Evolutionary conservation across 1,139 yeast genomes (phyloP).

Genomic region (Scheffersomyces segobiensis): DNA sequence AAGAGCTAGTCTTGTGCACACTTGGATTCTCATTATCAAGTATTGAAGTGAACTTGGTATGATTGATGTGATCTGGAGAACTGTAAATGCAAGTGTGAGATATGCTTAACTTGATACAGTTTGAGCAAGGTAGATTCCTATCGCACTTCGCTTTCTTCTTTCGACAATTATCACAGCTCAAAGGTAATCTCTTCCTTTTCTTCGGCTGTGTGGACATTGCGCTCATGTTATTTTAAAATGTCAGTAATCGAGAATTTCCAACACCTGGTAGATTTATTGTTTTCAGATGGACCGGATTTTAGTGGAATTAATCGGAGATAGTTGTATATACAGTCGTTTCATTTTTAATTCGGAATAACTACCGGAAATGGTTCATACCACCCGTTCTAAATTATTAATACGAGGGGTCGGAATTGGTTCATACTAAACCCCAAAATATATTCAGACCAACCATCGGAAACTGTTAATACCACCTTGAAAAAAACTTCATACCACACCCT

Average conservation of each 20-base stretch:
- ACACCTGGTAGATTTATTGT: background rate
- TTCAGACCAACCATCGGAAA: too few species aligned
- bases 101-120: constrained; percentile 12
- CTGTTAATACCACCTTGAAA: too few species aligned
- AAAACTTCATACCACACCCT: too few species aligned
- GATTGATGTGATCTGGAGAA: constrained; percentile 12
- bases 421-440: too few species aligned
- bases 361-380: too few species aligned
- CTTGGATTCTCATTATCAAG: background rate
- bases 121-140: constrained; percentile 11
- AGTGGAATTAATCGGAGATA: background rate
- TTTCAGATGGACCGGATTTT: background rate
- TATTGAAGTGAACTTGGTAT: constrained; percentile 2
- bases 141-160: constrained; percentile 15
- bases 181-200: constrained; percentile 19
- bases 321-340: background rate
- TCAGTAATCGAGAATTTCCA: background rate
- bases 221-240: background rate
- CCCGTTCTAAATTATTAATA: too few species aligned
- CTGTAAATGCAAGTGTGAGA: constrained; percentile 13
- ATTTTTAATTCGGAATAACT: too few species aligned
- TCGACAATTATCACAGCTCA: constrained; percentile 23
- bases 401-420: too few species aligned
- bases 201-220: constrained; percentile 7
- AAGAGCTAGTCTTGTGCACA: background rate